A percentile compares a stretch with the other conserved stretches of the same genome.
Conservation (phyloP, 1,284 basidiomycete species). For the Fomitopsis schrenkii region DNA sequence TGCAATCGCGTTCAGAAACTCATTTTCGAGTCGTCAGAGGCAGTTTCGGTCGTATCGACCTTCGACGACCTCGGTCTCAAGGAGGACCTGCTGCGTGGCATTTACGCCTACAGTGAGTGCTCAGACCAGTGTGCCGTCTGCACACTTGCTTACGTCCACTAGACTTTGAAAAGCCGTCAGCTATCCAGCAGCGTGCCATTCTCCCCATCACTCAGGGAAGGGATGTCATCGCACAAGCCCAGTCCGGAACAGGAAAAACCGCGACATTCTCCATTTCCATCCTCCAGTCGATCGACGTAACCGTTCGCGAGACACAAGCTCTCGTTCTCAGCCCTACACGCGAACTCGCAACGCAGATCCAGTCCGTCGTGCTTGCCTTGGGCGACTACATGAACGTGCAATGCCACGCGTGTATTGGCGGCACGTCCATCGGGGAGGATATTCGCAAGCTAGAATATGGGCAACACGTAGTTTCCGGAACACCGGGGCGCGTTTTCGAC, state of each 20-base stretch:
- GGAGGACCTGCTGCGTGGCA: conserved; percentile 93
- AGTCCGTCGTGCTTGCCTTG: conserved; percentile 95
- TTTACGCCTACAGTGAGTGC: conserved; percentile 95
- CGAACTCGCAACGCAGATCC: conserved; percentile 96
- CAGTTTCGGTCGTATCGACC: conserved; percentile 81
- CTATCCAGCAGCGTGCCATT: conserved; percentile 98
- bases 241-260: conserved; percentile 99
- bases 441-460: conserved; percentile 98
- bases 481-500: conserved; percentile 98
- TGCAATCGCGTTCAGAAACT: conserved; percentile 63
- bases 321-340: conserved; percentile 94
- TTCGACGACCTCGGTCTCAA: conserved; percentile 95
- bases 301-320: conserved; percentile 94
- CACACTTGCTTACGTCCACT: neutral
- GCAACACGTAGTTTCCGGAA: conserved; percentile 96
- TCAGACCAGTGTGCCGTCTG: conserved; percentile 5
- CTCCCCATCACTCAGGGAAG: conserved; percentile 92
- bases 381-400: conserved; percentile 99
- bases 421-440: conserved; percentile 96
- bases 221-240: conserved; percentile 98
- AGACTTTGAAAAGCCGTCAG: conserved; percentile 99
- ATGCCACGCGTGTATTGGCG: conserved; percentile 98
- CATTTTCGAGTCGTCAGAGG: conserved; percentile 96
- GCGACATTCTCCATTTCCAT: conserved; percentile 96
- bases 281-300: conserved; percentile 94